Percentiles rank a stretch among this genome's conserved stretches.
Conservation (phyloP, 2,329 filamentous ascomycete species). For the Zymoseptoria ardabiliae region DNA sequence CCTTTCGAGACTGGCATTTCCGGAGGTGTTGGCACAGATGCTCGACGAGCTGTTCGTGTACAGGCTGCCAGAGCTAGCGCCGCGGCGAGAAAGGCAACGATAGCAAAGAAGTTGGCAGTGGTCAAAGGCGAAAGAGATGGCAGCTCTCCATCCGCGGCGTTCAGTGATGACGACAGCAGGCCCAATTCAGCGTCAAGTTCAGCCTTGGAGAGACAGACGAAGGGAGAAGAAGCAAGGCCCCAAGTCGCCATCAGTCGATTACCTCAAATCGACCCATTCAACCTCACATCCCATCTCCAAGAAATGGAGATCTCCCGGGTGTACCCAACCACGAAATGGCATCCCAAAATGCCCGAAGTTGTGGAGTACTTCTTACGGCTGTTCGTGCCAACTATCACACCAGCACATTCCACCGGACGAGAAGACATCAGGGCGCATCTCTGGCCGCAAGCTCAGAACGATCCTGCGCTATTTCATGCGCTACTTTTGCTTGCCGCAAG, state of each 20-base stretch:
- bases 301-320: conserved; percentile 8
- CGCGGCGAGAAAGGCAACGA: conserved; percentile 15
- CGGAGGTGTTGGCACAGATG: conserved; percentile 14
- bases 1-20: conserved; percentile 17
- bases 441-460: conserved; percentile 13
- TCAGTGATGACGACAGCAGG: conserved; percentile 7
- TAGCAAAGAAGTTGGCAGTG: conserved; percentile 12
- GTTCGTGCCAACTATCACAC: conserved; percentile 8
- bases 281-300: conserved; percentile 1
- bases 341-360: conserved; percentile 11
- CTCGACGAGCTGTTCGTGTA: conserved; percentile 16
- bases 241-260: not conserved
- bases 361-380: conserved; percentile 12
- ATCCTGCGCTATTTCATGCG: conserved; percentile 14
- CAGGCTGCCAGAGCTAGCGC: conserved; percentile 16
- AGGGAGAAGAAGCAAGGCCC: conserved; percentile 1
- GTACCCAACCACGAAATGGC: conserved; percentile 13
- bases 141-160: conserved; percentile 6
- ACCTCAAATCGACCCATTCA: conserved; percentile 4
- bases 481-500: conserved; percentile 15
- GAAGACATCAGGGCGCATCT: conserved; percentile 12
- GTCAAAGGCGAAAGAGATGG: conserved; percentile 3
- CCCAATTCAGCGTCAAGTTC: conserved; percentile 8
- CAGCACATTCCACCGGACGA: conserved; percentile 5
- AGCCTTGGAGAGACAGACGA: not conserved